Base-by-base conservation (phyloP, 1,284 basidiomycete genomes). In the Cerioporus squamosus region DNA sequence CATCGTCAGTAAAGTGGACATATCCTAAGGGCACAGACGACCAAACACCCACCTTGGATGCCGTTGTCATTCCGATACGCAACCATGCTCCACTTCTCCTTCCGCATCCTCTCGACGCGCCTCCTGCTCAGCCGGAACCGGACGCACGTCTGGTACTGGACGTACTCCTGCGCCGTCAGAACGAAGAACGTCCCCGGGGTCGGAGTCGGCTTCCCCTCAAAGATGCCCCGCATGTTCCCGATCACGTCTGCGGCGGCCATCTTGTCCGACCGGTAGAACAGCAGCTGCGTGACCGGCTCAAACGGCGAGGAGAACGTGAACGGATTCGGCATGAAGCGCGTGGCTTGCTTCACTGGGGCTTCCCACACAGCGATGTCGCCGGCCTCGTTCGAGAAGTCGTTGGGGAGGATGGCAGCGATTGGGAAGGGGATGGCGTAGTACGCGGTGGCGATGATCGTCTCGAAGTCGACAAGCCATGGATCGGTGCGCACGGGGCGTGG, bases 401-500 rank as follows among this genome's bases (percentile, higher is more conserved):
- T n/a, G 10, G 45, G 45, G 44, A 71, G 46, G 15, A 33, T 9
- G 26, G 26, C 26, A 5, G 26, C 26, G 3, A 76, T 23, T 2
- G 71, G 66, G 61, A 75, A 77, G 15, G 73, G 72, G 7, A 74
- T 43, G 1, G 66, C 71, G 17, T 69, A 62, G 33, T 66, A 64
- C 2, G 67, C 66, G 1, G 64, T 55, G 9, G 70, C 70, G 29
- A 76, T 47, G 18, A 76, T 70, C 36, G 53, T 66, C 56, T 75
- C 72, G 33, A 75, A 51, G 53, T 77, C 75, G 3, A 66, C 54
- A 18, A 63, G 66, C 74, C 74, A 76, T 0, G 72, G 69, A 36
- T 70, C 69, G 8, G 74, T 65, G 26, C 71, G 67, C 1, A 76
- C 60, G 26, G 59, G 60, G 7, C 72, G 65, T 47, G 44, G 10